Evolutionary conservation across 495 filamentous ascomycete genomes (phyloP).

Genomic region (Xylaria venustula): DNA sequence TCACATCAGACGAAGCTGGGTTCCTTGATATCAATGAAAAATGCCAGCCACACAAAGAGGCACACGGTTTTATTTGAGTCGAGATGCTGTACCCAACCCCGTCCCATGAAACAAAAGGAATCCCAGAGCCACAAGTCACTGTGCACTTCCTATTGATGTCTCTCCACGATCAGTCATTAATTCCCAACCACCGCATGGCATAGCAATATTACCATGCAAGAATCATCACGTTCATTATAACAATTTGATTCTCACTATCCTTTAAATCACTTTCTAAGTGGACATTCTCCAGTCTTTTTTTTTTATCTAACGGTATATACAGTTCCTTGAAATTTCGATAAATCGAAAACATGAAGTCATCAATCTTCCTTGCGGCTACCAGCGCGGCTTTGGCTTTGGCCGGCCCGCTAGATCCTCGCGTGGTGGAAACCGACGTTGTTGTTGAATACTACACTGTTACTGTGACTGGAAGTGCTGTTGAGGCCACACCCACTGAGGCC

Average conservation of each 20-base stretch:
- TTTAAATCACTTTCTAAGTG: not conserved
- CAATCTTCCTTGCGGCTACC: conserved; percentile 59
- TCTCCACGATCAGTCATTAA: not conserved
- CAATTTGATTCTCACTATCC: conserved; percentile 17
- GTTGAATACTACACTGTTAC: conserved; percentile 60
- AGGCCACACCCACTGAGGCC: conserved; percentile 17
- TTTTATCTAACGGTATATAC: conserved; percentile 10
- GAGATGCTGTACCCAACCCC: not conserved
- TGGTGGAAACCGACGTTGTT: conserved; percentile 54
- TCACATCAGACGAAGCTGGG: not conserved
- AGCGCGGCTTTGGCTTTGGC: conserved; percentile 62
- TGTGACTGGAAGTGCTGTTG: conserved; percentile 36
- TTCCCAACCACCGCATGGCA: conserved; percentile 7
- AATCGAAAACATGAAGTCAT: conserved; percentile 62
- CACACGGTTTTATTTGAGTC: not conserved
- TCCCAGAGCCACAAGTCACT: not conserved
- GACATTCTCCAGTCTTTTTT: conserved; percentile 17
- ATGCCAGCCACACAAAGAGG: not conserved
- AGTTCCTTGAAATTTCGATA: conserved; percentile 13
- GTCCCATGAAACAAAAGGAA: not conserved
- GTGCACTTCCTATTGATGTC: not conserved
- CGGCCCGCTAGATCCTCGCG: conserved; percentile 57
- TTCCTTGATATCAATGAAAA: not conserved
- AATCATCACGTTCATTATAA: conserved; percentile 25
- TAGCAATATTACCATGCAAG: conserved; percentile 19